A percentile compares a stretch with the other conserved stretches of the same genome.
Evolutionary conservation across 1,284 basidiomycete genomes (phyloP).

Genomic region (Austroboletus novae-zelandiae): DNA sequence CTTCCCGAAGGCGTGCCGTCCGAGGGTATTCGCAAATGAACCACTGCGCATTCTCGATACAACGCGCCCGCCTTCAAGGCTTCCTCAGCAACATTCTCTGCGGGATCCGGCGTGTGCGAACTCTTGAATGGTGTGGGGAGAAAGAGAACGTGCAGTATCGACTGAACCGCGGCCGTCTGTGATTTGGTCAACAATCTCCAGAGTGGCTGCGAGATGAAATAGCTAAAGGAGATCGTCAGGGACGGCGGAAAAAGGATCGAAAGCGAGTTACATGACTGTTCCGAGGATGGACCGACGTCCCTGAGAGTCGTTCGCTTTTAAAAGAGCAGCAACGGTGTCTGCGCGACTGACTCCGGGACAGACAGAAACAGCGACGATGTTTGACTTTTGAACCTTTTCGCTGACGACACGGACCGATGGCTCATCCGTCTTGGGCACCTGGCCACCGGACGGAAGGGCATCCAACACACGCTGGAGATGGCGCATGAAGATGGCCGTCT

Average conservation of each 20-base stretch:
- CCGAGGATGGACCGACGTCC: conserved; percentile 40
- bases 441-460: conserved; percentile 61
- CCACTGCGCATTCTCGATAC: conserved; percentile 69
- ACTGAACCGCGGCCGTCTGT: conserved; percentile 54
- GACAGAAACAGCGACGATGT: conserved; percentile 68
- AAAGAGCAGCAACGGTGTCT: conserved; percentile 58
- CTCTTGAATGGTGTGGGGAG: conserved; percentile 72
- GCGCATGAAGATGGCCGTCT: conserved; percentile 59
- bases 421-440: conserved; percentile 51
- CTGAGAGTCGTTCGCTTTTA: conserved; percentile 46
- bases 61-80: conserved; percentile 72
- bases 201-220: conserved; percentile 57
- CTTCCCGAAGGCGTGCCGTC: conserved; percentile 18
- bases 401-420: conserved; percentile 47
- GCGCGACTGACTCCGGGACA: conserved; percentile 70
- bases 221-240: conserved; percentile 38
- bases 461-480: conserved; percentile 79
- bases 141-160: conserved; percentile 68
- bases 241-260: conserved; percentile 13
- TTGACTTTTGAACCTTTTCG: conserved; percentile 54
- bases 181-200: conserved; percentile 64
- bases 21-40: conserved; percentile 46
- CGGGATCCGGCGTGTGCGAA: conserved; percentile 6
- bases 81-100: conserved; percentile 40
- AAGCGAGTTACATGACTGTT: conserved; percentile 39